Percentiles rank a stretch among this genome's conserved stretches.
phyloP scores from a whole-genome alignment of 257 asterid species.

The Solanum pennellii region DNA sequence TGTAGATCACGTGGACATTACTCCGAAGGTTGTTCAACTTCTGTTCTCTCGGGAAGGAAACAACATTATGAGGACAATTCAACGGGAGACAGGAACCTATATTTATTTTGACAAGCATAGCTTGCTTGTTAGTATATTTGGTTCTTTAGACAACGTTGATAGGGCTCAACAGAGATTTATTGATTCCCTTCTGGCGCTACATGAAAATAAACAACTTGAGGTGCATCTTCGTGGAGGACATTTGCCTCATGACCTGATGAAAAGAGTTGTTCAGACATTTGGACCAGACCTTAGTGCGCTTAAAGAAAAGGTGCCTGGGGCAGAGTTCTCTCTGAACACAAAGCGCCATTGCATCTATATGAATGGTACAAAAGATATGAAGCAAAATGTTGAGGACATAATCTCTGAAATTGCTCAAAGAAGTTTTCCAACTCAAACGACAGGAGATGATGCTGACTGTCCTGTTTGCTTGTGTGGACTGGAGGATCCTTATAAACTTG shows the following conservation, averaged over 20 bases:
- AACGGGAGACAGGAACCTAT: constrained; percentile 46
- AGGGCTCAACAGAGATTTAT: constrained; percentile 41
- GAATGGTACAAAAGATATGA: constrained; percentile 47
- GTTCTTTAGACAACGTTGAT: constrained; percentile 37
- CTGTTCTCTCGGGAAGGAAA: constrained; percentile 70
- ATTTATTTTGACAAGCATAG: constrained; percentile 57
- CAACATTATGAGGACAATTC: constrained; percentile 45
- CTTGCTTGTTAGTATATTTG: constrained; percentile 51
- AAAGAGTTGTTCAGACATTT: constrained; percentile 62
- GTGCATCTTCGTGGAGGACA: constrained; percentile 54
- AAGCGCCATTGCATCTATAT: constrained; percentile 54
- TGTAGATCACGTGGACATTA: constrained; percentile 43
- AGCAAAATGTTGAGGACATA: constrained; percentile 47
- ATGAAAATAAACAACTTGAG: constrained; percentile 68
- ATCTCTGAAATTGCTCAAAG: constrained; percentile 35
- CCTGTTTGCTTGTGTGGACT: constrained; percentile 77
- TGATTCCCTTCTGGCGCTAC: constrained; percentile 36
- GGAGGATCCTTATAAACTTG: constrained; percentile 61
- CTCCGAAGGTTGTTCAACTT: constrained; percentile 52
- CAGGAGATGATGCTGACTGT: constrained; percentile 26
- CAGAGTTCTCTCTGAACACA: constrained; percentile 41
- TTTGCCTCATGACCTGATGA: constrained; percentile 84
- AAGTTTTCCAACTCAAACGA: constrained; percentile 11
- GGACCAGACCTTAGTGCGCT: constrained; percentile 81
- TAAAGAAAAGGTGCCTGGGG: constrained; percentile 56